phyloP scores from a whole-genome alignment of 2,329 filamentous ascomycete species.

The Blumeriella jaapii region DNA sequence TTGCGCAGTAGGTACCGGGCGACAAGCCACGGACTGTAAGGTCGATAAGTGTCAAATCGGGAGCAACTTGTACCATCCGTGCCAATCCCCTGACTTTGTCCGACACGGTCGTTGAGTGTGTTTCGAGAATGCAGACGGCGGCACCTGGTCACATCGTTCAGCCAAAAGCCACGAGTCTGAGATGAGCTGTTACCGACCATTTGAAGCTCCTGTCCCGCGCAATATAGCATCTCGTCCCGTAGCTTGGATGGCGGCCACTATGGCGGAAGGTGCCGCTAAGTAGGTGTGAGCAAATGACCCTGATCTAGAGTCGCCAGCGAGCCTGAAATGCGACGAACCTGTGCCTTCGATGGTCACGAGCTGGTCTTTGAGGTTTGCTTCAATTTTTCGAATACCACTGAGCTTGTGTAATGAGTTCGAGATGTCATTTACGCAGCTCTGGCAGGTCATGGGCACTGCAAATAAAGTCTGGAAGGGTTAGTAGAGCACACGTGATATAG shows the following conservation, averaged over 20 bases:
- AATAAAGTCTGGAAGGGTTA: conserved; percentile 62
- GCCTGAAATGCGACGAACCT: conserved; percentile 34
- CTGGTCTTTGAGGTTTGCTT: conserved; percentile 73
- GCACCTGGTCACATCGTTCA: conserved; percentile 39
- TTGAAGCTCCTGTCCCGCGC: conserved; percentile 72
- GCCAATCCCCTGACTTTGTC: conserved; percentile 74
- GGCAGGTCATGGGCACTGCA: conserved; percentile 87
- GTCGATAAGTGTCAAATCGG: conserved; percentile 50
- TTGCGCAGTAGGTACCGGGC: conserved; percentile 73
- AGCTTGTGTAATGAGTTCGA: conserved; percentile 67
- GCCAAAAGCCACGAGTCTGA: conserved; percentile 3
- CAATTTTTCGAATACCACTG: conserved; percentile 69
- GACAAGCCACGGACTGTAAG: conserved; percentile 73
- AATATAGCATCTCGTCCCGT: conserved; percentile 92
- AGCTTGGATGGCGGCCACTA: conserved; percentile 76
- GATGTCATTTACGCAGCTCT: conserved; percentile 78
- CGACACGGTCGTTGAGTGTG: conserved; percentile 47
- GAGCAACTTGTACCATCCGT: conserved; percentile 36
- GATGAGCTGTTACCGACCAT: conserved; percentile 49
- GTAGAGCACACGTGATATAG: conserved; percentile 18
- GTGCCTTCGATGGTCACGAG: conserved; percentile 78
- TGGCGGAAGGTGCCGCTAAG: conserved; percentile 70
- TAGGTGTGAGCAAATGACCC: too few species aligned
- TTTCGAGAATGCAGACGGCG: conserved; percentile 93
- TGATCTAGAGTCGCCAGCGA: too few species aligned